These are phyloP conservation scores for Haberlea rhodopensis DNA, from an alignment of 257 asterid genomes.

Conservation along the genomic window DNA sequence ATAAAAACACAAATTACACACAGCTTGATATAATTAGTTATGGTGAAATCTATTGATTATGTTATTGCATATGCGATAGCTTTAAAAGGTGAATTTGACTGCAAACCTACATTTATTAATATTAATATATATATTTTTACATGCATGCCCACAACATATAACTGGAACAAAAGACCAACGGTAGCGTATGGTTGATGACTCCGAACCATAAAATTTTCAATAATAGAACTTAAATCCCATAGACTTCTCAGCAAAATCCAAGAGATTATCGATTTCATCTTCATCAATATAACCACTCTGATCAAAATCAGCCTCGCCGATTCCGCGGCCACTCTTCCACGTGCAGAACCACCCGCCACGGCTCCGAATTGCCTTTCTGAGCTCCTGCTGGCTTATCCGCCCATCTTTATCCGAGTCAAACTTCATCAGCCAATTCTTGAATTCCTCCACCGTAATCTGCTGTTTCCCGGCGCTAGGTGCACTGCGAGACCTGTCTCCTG, in stretches of 20 bases:
- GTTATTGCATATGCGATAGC: too few species aligned
- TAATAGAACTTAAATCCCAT: conserved; percentile 31
- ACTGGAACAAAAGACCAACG: background rate
- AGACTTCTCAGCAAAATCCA: conserved; percentile 31
- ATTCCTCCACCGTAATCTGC: conserved; percentile 35
- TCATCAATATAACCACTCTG: conserved; percentile 33
- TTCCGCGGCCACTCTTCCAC: conserved; percentile 29
- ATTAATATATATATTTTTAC: too few species aligned
- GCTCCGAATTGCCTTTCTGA: conserved; percentile 34
- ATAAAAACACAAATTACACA: background rate
- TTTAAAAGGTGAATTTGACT: too few species aligned
- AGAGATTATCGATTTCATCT: conserved; percentile 32
- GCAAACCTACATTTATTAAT: too few species aligned
- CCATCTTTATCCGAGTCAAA: conserved; percentile 37
- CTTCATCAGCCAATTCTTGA: conserved; percentile 39
- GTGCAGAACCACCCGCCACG: conserved; percentile 34
- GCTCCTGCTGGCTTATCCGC: conserved; percentile 30
- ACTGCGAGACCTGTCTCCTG: conserved; percentile 11
- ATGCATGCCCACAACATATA: background rate
- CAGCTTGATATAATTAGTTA: too few species aligned
- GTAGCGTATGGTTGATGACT: too few species aligned
- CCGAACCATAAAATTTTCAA: too few species aligned
- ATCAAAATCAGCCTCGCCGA: conserved; percentile 29
- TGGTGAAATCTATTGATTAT: too few species aligned
- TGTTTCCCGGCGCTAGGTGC: background rate